phyloP scores from a whole-genome alignment of 768 basidiomycete species.

The Auricularia heimuer region DNA sequence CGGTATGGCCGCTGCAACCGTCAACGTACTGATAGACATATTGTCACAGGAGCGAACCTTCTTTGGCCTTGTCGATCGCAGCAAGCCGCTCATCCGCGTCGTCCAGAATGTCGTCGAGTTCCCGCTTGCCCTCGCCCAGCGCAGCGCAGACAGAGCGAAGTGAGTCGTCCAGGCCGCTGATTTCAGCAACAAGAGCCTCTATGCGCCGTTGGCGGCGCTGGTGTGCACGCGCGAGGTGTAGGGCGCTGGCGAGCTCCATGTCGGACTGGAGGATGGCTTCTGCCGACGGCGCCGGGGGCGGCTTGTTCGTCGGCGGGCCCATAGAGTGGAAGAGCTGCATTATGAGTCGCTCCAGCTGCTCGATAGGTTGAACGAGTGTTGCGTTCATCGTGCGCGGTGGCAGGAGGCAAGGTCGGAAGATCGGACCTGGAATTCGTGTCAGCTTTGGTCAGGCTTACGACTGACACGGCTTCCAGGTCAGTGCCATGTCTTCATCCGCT shows the following conservation, averaged over 20 bases:
- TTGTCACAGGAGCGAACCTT: conserved; percentile 33
- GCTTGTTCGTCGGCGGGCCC: conserved; percentile 54
- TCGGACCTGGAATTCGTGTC: no score
- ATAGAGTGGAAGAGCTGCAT: conserved; percentile 64
- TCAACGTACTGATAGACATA: not conserved
- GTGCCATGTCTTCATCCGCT: no score
- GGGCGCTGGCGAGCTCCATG: conserved; percentile 50
- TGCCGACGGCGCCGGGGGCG: conserved; percentile 50
- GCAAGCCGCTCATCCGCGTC: conserved; percentile 68
- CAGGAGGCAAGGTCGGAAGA: no score
- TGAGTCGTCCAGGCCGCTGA: conserved; percentile 51
- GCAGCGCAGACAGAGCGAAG: conserved; percentile 63
- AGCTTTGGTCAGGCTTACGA: no score
- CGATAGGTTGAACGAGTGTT: conserved; percentile 51
- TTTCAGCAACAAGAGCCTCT: conserved; percentile 60
- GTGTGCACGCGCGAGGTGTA: conserved; percentile 57
- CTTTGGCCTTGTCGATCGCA: conserved; percentile 61
- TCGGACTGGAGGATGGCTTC: conserved; percentile 54
- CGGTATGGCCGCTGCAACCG: conserved; percentile 54
- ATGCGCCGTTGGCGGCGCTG: conserved; percentile 69
- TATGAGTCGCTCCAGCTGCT: conserved; percentile 51
- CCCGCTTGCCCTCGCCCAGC: conserved; percentile 55
- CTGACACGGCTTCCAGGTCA: no score
- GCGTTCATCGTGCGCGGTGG: conserved; percentile 39
- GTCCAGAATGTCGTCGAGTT: conserved; percentile 57